A percentile compares a stretch with the other conserved stretches of the same genome.
Conservation (phyloP, 805 yeast genomes). For the Wickerhamomyces chaumierensis region DNA sequence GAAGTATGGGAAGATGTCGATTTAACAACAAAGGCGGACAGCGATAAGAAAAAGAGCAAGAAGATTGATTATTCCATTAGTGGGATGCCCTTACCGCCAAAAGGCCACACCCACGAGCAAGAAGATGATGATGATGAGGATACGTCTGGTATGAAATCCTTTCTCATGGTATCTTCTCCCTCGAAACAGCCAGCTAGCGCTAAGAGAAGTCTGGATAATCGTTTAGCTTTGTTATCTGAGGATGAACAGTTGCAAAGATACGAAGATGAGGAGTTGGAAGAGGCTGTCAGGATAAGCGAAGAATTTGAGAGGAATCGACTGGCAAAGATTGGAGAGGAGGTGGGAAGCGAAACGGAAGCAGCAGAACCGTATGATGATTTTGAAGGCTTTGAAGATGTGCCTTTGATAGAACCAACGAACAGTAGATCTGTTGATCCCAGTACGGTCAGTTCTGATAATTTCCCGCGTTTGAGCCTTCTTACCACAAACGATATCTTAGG, state of each 20-base stretch:
- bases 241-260: constrained; percentile 10
- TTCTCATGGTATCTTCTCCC: constrained; percentile 2
- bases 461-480: too few relatives aligned
- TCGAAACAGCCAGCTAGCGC: neutral
- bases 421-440: too few relatives aligned
- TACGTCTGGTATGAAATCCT: constrained; percentile 4
- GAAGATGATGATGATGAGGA: constrained; percentile 3
- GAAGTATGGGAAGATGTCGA: constrained; percentile 56
- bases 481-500: too few relatives aligned
- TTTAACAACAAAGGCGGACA: constrained; percentile 11
- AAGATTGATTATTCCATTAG: constrained; percentile 30
- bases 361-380: constrained; percentile 16
- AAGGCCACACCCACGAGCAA: constrained; percentile 6
- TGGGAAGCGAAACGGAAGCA: constrained; percentile 11
- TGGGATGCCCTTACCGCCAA: constrained; percentile 27
- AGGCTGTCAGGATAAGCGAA: neutral
- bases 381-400: constrained; percentile 18
- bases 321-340: constrained; percentile 24
- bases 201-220: too few relatives aligned
- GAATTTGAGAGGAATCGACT: neutral
- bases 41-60: constrained; percentile 17
- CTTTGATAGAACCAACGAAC: constrained; percentile 4
- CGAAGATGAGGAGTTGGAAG: constrained; percentile 15
- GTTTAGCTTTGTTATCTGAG: neutral
- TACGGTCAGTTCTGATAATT: too few relatives aligned